phyloP scores from a whole-genome alignment of 2,329 filamentous ascomycete species.

The Dendryphion nanum region DNA sequence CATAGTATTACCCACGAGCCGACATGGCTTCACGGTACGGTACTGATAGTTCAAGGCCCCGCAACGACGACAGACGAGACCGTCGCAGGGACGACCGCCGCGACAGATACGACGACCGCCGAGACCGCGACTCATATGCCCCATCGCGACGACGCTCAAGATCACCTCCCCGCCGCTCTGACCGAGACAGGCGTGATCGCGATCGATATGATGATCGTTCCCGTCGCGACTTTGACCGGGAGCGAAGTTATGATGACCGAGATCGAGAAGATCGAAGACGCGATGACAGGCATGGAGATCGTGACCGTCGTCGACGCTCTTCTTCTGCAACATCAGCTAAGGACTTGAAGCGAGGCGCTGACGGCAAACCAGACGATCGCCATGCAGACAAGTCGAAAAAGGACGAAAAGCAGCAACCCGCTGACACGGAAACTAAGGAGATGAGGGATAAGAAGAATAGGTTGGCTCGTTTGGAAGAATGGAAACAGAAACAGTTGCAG shows the following conservation, averaged over 20 bases:
- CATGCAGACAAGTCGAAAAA: slow-evolving; percentile 55
- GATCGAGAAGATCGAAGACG: slow-evolving; percentile 69
- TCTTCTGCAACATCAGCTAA: slow-evolving; percentile 56
- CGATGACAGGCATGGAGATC: slow-evolving; percentile 63
- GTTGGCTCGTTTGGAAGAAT: slow-evolving; percentile 74
- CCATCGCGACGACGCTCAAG: slow-evolving; percentile 5
- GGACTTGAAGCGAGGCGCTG: slow-evolving; percentile 24
- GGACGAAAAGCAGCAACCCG: too few relatives aligned
- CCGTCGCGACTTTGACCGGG: slow-evolving; percentile 59
- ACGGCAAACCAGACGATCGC: slow-evolving; percentile 36
- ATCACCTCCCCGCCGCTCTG: slow-evolving; percentile 5
- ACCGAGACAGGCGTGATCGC: slow-evolving; percentile 59
- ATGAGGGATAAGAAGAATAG: slow-evolving; percentile 20
- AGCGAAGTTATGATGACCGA: slow-evolving; percentile 65
- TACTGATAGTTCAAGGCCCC: slow-evolving; percentile 70
- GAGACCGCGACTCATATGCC: slow-evolving; percentile 4
- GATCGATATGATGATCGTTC: slow-evolving; percentile 53
- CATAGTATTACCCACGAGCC: not conserved
- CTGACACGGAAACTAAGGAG: slow-evolving; percentile 14
- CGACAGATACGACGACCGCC: slow-evolving; percentile 19
- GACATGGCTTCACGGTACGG: slow-evolving; percentile 51
- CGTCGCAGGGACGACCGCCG: slow-evolving; percentile 27
- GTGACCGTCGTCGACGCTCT: slow-evolving; percentile 64
- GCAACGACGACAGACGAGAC: slow-evolving; percentile 43
- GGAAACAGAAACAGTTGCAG: slow-evolving; percentile 82